Evolutionary conservation across 441 rosid species (phyloP), one percentile per base, ranked within the genome.

Genomic region (Populus hybrid): DNA sequence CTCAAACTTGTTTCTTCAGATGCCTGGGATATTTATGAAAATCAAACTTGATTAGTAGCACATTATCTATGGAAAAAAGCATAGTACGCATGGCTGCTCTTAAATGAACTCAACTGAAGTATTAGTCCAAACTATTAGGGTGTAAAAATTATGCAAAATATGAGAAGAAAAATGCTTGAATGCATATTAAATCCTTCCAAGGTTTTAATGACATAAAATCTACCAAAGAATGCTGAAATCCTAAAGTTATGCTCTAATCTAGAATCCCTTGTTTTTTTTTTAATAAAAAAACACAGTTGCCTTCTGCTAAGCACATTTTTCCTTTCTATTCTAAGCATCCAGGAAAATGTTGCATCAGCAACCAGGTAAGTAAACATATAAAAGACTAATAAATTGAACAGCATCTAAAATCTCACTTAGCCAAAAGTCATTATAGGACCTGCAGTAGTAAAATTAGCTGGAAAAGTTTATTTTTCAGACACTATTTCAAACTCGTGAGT

Each of bases 301-400:
- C 30, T 72, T 59, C 63, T 72, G 23, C 35, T 73, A 18, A 26
- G 34, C 18, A 72, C 59, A 21, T 30, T 11, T 4, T 57, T 53
- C 46, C 68, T 65, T 72, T n/a, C 9, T 65, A 16, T 40, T 36
- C 40, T 2, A 42, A n/a, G 42, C 16, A 66, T 40, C 16, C 24
- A 42, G 26, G 42, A 10, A 40, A 10, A 38, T 70, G 28, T 42
- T 67, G 65, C 70, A 74, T 65, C 36, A 64, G 8, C 42, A 24
- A 16, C 11, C 10, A 40, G 67, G 18, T 24, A 11, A 24, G 28
- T 16, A 7, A 12, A 24, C 20, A 12, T 34, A 5, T 24, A 65
- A 57, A n/a, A 30, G 67, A 72, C 34, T 9, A 72, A 73, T 72
- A 30, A 20, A 73, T 34, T 21, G 69, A 73, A 68, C 69, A 63